Evolutionary conservation across 352 stramenopile genomes (phyloP).

Genomic region (Phytophthora rubi): DNA sequence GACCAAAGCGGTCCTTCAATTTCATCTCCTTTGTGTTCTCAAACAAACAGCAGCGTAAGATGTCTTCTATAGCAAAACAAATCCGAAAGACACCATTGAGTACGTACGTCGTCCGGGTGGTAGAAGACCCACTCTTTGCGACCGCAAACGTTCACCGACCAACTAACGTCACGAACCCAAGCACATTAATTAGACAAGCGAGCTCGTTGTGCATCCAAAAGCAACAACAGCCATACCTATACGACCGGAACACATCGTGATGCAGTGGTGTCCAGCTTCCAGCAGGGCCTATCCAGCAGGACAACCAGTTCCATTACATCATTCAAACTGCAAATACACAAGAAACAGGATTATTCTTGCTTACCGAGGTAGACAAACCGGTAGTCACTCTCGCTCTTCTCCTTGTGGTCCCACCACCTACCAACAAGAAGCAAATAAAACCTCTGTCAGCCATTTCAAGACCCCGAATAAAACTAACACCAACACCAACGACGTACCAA

Average conservation of each 20-base stretch:
- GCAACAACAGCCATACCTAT: constrained; percentile 70
- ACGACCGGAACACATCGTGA: constrained; percentile 96
- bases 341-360: background rate
- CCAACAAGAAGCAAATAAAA: constrained; percentile 1
- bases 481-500: constrained; percentile 49
- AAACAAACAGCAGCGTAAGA: constrained; percentile 9
- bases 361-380: constrained; percentile 97
- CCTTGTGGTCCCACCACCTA: constrained; percentile 86
- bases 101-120: constrained; percentile 74
- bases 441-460: background rate
- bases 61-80: background rate
- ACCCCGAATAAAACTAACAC: background rate
- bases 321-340: background rate
- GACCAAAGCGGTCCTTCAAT: constrained; percentile 76
- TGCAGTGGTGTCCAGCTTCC: constrained; percentile 93
- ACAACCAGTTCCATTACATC: background rate
- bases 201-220: background rate
- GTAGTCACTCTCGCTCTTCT: constrained; percentile 86
- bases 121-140: constrained; percentile 95
- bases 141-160: constrained; percentile 96
- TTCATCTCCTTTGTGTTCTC: constrained; percentile 59
- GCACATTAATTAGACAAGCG: background rate
- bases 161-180: constrained; percentile 54
- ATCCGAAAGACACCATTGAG: background rate
- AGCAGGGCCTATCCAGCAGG: constrained; percentile 59